Evolutionary conservation across 495 filamentous ascomycete species (phyloP), one percentile per base, ranked within the genome.

Genomic region (Tuber aestivum): DNA sequence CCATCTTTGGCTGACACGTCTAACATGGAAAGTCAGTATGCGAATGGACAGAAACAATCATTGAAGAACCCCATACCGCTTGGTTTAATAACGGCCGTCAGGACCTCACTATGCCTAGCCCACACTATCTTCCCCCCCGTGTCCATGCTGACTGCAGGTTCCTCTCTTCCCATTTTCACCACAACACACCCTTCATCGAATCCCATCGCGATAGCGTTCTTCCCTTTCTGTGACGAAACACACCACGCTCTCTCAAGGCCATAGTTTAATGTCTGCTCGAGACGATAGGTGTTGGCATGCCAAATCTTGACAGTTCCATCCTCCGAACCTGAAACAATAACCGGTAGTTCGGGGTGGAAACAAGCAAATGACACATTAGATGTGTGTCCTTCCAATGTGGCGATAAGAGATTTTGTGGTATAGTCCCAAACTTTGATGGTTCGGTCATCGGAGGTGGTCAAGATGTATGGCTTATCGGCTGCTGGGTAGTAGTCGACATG

Each of bases 321-420:
- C 84, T 99, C 95, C 23, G 94, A 97, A 77, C 95, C 95, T n/a
- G 95, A 97, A 73, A 99, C 96, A 78, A 99, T 98, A 77, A 99
- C 91, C 18, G 95, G 95, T 42, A 99, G 86, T 84, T 98, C 96
- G 0, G 95, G 95, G 83, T 99, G 95, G 83, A 97, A 99, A 85
- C 94, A 97, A 32, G 95, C 95, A 82, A 98, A 99, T 12, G 93
- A 97, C n/a, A 99, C 95, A 81, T 99, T 99, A 85, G 93, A 97
- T 10, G 95, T 96, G 81, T 99, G 95, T 69, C 96, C 96, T 85
- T 99, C 95, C 40, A 99, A 86, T 41, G 95, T 98, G 40, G 95
- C 95, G 83, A 98, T 97, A 65, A 97, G 88, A 56, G 93, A 94
- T 85, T 98, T 98, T 42, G 95, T 98, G 5, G 95, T 98, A 85